Base-by-base conservation (phyloP, 768 basidiomycete species). In the Leucocoprinus leucothites region DNA sequence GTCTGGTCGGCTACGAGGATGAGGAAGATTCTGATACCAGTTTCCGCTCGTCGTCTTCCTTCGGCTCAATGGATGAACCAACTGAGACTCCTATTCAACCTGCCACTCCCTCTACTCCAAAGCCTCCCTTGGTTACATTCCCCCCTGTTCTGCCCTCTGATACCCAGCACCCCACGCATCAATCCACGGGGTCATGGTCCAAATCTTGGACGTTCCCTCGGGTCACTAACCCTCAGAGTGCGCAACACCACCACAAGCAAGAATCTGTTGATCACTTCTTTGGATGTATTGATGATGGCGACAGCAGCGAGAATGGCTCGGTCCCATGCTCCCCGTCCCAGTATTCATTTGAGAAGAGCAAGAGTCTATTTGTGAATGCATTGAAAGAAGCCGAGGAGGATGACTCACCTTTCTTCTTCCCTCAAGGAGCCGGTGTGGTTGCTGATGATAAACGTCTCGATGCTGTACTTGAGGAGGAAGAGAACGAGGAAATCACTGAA, bases 201-300 rank as follows among this genome's bases (percentile, higher is more conserved):
- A 84, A 81, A 69, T 75, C 75, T 0, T 90, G 88, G 88, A 83
- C 85, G 0, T 91, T 90, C 67, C 82, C 82, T 1, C 60, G 52
- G 4, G 40, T 19, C 24, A 34, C 35, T n/a, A 36, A 51, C 16
- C 34, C 42, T 8, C 46, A 24, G 2, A 3, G 26, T 7, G 43
- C 34, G 19, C 50, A 36, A 7, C 31, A n/a, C 1, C 57, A 67
- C 9, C 53, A 58, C 5, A 67, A 65, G 43, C 59, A 61, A 51
- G 76, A 81, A 18, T 80, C 84, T n/a, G 73, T 87, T 8, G 90
- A 92, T 65, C 78, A 75, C 31, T 92, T 92, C 77, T 92, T 92
- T 61, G 84, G 81, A 41, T 92, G 89, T 57, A 70, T 82, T 36
- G 84, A 86, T 50, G 78, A 79, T 50, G 79, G 81, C 60, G 75